Percentiles rank a stretch among this genome's conserved stretches.
Evolutionary conservation across 1,284 basidiomycete species (phyloP).

Genomic region (Phellopilus nigrolimitatus): DNA sequence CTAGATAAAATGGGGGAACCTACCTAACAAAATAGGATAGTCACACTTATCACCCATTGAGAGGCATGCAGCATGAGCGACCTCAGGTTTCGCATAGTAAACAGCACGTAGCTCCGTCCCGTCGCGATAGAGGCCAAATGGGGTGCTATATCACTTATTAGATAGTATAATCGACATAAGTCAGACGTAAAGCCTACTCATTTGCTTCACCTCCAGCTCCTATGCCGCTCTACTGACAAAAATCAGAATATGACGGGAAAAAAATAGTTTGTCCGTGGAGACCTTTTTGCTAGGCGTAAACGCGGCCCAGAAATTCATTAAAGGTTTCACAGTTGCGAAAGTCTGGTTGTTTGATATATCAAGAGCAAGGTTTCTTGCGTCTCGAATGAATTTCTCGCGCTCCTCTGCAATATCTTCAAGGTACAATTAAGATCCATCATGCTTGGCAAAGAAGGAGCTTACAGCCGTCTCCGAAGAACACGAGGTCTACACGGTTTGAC

Average conservation of each 20-base stretch:
- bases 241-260: conserved; percentile 10
- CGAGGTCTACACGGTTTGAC: conserved; percentile 34
- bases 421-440: conserved; percentile 7
- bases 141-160: conserved; percentile 44
- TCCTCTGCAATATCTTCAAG: conserved; percentile 56
- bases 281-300: conserved; percentile 73
- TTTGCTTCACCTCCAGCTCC: conserved; percentile 67
- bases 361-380: conserved; percentile 60
- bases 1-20: conserved; percentile 20
- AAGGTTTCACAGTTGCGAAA: conserved; percentile 68
- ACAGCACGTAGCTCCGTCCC: conserved; percentile 76
- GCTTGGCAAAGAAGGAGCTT: conserved; percentile 20
- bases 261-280: conserved; percentile 10
- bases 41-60: conserved; percentile 66
- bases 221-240: conserved; percentile 58
- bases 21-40: conserved; percentile 74
- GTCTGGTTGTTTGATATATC: conserved; percentile 74
- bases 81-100: conserved; percentile 65
- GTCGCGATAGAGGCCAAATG: conserved; percentile 75
- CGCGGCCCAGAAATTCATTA: conserved; percentile 81
- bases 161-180: background rate
- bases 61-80: conserved; percentile 64
- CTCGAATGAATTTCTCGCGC: conserved; percentile 60
- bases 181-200: conserved; percentile 39
- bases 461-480: conserved; percentile 43